Percentiles rank a stretch among this genome's conserved stretches.
Evolutionary conservation across 2,329 filamentous ascomycete genomes (phyloP).

Genomic region (Alternaria viburni): DNA sequence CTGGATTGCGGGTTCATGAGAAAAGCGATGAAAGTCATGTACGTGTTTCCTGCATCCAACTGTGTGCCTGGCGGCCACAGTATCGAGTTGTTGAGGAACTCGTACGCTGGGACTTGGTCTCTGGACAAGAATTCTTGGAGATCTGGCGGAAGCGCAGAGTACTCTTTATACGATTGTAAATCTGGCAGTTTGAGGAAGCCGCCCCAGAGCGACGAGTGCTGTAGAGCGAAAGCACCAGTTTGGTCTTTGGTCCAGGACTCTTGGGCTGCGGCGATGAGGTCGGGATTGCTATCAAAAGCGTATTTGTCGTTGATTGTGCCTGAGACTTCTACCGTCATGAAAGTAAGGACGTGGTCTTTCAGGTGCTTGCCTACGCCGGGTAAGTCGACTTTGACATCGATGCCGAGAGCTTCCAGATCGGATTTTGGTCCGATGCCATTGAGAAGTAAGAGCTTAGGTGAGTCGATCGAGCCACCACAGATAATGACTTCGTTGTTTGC

Average conservation of each 20-base stretch:
- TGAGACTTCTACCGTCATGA: constrained; percentile 55
- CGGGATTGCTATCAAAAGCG: constrained; percentile 44
- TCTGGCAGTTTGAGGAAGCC: constrained; percentile 58
- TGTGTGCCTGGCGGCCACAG: constrained; percentile 35
- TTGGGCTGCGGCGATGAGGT: constrained; percentile 51
- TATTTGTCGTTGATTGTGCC: constrained; percentile 47
- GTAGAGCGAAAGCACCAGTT: constrained; percentile 40
- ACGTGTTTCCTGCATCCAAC: constrained; percentile 44
- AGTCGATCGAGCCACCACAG: constrained; percentile 42
- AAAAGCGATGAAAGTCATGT: constrained; percentile 46
- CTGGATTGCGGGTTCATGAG: constrained; percentile 59
- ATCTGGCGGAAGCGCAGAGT: constrained; percentile 53
- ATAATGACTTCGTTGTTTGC: constrained; percentile 45
- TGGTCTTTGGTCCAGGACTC: constrained; percentile 52
- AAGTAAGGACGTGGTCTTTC: constrained; percentile 54
- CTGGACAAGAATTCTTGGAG: constrained; percentile 55
- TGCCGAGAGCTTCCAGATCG: constrained; percentile 51
- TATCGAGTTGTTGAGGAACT: constrained; percentile 52
- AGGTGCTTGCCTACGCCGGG: constrained; percentile 55
- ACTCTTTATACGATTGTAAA: constrained; percentile 49
- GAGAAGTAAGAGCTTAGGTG: constrained; percentile 52
- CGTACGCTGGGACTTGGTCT: constrained; percentile 63
- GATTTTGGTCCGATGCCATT: constrained; percentile 56
- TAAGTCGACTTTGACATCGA: constrained; percentile 50
- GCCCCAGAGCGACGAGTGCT: constrained; percentile 59